Conservation (phyloP, 108 stramenopile genomes). For the Skeletonema tropicum region DNA sequence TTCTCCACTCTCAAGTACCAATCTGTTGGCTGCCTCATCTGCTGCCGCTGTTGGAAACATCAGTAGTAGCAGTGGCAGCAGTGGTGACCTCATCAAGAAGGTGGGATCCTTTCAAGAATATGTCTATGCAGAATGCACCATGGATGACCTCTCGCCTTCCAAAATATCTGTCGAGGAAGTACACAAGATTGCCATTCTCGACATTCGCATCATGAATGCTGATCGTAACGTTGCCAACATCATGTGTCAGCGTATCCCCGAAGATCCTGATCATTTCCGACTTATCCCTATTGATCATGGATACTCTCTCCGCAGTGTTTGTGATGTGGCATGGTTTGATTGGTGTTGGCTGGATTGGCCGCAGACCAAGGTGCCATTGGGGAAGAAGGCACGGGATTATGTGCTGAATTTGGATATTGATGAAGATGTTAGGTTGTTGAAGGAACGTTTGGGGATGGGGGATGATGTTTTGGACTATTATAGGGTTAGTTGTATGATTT, state of each 20-base stretch:
- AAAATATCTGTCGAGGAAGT: constrained; percentile 88
- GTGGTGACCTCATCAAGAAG: constrained; percentile 61
- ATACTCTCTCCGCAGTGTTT: constrained; percentile 88
- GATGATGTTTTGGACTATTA: constrained; percentile 79
- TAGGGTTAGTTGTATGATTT: constrained; percentile 67
- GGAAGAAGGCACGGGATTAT: constrained; percentile 64
- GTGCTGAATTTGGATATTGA: constrained; percentile 79
- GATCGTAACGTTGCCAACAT: constrained; percentile 97
- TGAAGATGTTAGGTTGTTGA: constrained; percentile 67
- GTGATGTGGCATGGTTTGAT: constrained; percentile 97
- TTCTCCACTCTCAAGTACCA: constrained; percentile 10
- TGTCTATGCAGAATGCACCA: constrained; percentile 85
- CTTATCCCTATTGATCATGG: constrained; percentile 99
- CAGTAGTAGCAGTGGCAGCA: background rate
- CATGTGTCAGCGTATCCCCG: constrained; percentile 76
- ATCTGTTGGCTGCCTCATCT: constrained; percentile 4
- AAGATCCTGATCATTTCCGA: constrained; percentile 68
- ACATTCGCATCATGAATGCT: constrained; percentile 96
- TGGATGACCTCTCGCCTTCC: constrained; percentile 92
- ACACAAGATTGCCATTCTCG: constrained; percentile 96
- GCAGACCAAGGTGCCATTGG: constrained; percentile 87
- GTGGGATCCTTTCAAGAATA: constrained; percentile 95
- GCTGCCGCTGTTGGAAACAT: background rate
- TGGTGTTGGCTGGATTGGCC: constrained; percentile 99
- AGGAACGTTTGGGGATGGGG: constrained; percentile 67